phyloP scores from a whole-genome alignment of 768 basidiomycete genomes.

The Suillus fuscotomentosus region DNA sequence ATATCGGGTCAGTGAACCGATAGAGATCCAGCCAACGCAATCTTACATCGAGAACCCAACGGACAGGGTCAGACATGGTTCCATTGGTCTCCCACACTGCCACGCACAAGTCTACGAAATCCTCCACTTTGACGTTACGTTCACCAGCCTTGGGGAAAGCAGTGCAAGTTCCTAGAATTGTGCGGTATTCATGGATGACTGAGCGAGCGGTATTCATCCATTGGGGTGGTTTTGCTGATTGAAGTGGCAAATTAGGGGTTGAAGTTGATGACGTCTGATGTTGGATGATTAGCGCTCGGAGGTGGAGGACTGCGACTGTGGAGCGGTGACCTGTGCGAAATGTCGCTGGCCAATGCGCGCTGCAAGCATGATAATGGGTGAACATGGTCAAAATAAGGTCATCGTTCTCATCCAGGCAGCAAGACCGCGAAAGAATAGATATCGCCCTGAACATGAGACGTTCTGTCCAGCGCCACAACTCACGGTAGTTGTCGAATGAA shows the following conservation, averaged over 20 bases:
- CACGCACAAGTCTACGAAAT: conserved; percentile 79
- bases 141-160: conserved; percentile 81
- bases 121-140: conserved; percentile 74
- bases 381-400: conserved; percentile 63
- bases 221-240: conserved; percentile 34
- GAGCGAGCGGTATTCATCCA: conserved; percentile 70
- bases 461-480: conserved; percentile 87
- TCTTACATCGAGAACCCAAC: conserved; percentile 82
- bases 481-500: conserved; percentile 68
- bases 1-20: conserved; percentile 6
- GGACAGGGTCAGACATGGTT: conserved; percentile 55
- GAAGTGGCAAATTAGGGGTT: conserved; percentile 15
- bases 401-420: conserved; percentile 32
- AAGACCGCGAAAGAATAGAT: conserved; percentile 54
- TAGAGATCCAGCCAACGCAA: not conserved
- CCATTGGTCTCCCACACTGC: conserved; percentile 80
- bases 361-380: conserved; percentile 57
- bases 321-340: conserved; percentile 80
- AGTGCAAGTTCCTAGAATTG: conserved; percentile 65
- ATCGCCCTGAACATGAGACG: conserved; percentile 80
- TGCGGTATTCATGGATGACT: conserved; percentile 69
- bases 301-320: conserved; percentile 63
- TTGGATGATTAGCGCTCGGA: conserved; percentile 69
- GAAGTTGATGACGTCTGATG: conserved; percentile 27
- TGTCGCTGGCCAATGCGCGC: conserved; percentile 70